Percentiles rank a stretch among this genome's conserved stretches.
phyloP scores from a whole-genome alignment of 148 eudicot genomes.

The Chenopodium album region DNA sequence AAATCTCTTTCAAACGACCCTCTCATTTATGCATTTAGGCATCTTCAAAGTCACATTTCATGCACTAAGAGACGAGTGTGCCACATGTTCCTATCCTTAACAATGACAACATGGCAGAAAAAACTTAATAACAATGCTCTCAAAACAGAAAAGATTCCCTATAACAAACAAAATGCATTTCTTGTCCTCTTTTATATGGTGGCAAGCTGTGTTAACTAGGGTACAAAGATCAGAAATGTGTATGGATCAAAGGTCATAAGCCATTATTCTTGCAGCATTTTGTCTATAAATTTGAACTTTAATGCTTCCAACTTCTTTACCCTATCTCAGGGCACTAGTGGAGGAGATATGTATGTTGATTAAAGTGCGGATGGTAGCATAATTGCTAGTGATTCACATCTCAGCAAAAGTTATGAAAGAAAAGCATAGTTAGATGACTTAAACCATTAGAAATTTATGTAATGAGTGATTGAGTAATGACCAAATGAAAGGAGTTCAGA shows the following conservation, averaged over 20 bases:
- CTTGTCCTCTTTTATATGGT: background rate
- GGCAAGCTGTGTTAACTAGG: background rate
- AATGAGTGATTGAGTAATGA: background rate
- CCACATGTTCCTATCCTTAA: background rate
- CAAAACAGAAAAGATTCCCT: background rate
- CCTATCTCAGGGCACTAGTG: slow-evolving; percentile 1
- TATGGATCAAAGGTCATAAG: background rate
- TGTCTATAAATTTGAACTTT: background rate
- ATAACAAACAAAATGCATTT: background rate
- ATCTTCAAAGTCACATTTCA: background rate
- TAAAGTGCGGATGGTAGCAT: background rate
- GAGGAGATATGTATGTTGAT: background rate
- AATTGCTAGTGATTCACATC: background rate
- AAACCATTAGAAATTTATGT: background rate
- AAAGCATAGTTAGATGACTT: background rate
- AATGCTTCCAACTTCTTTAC: background rate
- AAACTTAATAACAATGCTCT: background rate
- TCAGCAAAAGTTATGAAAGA: background rate
- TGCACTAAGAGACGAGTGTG: background rate
- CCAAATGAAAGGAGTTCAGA: background rate
- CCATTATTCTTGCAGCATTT: background rate
- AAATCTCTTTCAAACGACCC: background rate
- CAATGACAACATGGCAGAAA: background rate
- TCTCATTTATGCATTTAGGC: background rate
- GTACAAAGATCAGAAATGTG: background rate